Conservation (phyloP, 106 monocot genomes). For the Hemerocallis citrina region DNA sequence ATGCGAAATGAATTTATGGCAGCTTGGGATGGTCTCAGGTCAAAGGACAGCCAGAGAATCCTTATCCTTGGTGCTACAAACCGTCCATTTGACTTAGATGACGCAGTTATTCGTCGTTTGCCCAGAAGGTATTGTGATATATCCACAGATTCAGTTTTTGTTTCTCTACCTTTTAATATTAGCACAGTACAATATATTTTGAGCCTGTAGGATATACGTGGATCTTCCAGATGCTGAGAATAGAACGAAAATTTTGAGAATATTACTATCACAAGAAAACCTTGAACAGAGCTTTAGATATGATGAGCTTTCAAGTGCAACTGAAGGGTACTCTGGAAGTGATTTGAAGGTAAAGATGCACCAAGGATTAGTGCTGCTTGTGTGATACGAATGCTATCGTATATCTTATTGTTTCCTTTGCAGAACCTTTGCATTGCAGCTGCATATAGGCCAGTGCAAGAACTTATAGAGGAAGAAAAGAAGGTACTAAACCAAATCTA, state of each 20-base stretch:
- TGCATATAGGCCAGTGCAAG: slow-evolving; percentile 95
- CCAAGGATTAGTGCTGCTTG: neutral
- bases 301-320: slow-evolving; percentile 79
- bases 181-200: neutral
- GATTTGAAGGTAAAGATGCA: slow-evolving; percentile 67
- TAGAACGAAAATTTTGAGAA: slow-evolving; percentile 66
- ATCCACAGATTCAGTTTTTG: neutral
- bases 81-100: slow-evolving; percentile 98
- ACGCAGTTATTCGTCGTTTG: slow-evolving; percentile 95
- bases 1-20: slow-evolving; percentile 99
- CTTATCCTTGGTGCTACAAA: slow-evolving; percentile 96
- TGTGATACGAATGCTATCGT: neutral
- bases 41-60: slow-evolving; percentile 93
- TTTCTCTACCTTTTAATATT: neutral
- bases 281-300: slow-evolving; percentile 55
- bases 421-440: slow-evolving; percentile 97
- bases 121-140: slow-evolving; percentile 70
- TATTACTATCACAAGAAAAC: slow-evolving; percentile 76
- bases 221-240: slow-evolving; percentile 86
- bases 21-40: slow-evolving; percentile 94
- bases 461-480: slow-evolving; percentile 86
- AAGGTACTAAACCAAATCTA: slow-evolving; percentile 31
- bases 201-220: slow-evolving; percentile 69
- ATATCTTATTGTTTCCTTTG: slow-evolving; percentile 11
- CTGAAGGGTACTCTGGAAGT: slow-evolving; percentile 99